Percentiles rank a stretch among this genome's conserved stretches.
Evolutionary conservation across 108 stramenopile species (phyloP).

Genomic region (Cylindrotheca closterium): DNA sequence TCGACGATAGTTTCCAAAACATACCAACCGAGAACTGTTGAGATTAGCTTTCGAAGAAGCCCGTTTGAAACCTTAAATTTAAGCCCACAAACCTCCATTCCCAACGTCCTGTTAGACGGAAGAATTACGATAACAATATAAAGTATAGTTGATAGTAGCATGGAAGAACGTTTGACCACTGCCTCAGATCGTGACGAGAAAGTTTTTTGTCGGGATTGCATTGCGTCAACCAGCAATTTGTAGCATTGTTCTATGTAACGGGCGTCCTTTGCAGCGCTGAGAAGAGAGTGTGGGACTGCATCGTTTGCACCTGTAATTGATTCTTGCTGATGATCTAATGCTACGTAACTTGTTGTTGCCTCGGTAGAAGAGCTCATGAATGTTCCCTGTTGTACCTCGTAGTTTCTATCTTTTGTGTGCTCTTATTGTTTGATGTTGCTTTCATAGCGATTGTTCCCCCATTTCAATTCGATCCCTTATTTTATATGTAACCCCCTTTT

Average conservation of each 20-base stretch:
- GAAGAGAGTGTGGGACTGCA: constrained; percentile 21
- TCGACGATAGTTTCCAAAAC: neutral
- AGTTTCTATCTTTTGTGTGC: too few species aligned
- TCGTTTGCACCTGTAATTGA: constrained; percentile 5
- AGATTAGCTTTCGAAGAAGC: neutral
- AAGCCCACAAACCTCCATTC: constrained; percentile 38
- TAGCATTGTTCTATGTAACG: constrained; percentile 36
- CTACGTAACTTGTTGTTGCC: too few species aligned
- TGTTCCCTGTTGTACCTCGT: too few species aligned
- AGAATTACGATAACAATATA: constrained; percentile 17
- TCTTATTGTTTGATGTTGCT: neutral
- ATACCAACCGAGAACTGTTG: constrained; percentile 3
- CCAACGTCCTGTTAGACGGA: constrained; percentile 22
- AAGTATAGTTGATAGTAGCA: constrained; percentile 22
- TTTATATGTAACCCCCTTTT: too few species aligned
- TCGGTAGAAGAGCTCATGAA: neutral
- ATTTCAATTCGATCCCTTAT: too few species aligned
- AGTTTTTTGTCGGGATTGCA: neutral
- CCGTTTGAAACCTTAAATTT: neutral
- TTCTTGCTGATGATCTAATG: neutral
- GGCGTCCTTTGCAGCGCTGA: constrained; percentile 40
- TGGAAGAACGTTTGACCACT: neutral
- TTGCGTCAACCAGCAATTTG: constrained; percentile 16
- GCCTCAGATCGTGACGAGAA: constrained; percentile 1
- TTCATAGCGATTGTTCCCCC: too few species aligned